Evolutionary conservation across 1,284 basidiomycete genomes (phyloP).

Genomic region (Tremellales sp.): DNA sequence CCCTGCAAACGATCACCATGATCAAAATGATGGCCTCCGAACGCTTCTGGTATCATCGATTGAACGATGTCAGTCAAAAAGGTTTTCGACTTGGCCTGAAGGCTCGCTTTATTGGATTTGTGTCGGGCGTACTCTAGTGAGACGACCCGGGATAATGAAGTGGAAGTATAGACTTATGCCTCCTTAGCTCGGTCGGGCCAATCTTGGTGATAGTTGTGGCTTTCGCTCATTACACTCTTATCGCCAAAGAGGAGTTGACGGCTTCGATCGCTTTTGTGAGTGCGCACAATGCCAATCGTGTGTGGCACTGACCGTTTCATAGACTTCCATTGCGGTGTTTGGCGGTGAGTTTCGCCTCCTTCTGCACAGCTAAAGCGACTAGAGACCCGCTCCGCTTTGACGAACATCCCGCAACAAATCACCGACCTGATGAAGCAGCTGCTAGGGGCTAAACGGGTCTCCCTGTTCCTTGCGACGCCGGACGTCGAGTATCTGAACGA

Average conservation of each 20-base stretch:
- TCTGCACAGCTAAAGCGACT: constrained; percentile 18
- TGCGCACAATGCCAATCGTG: constrained; percentile 1
- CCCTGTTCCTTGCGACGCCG: constrained; percentile 14
- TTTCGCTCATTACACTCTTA: constrained; percentile 59
- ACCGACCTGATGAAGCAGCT: constrained; percentile 23
- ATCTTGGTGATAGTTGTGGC: constrained; percentile 39
- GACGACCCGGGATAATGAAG: no score
- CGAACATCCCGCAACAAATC: constrained; percentile 16
- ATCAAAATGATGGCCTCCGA: constrained; percentile 95
- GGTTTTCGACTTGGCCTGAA: constrained; percentile 69
- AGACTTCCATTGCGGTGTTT: constrained; percentile 66
- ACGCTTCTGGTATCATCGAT: constrained; percentile 73
- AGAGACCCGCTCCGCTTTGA: constrained; percentile 12
- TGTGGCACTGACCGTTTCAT: background rate
- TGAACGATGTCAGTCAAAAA: constrained; percentile 65
- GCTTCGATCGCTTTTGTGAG: constrained; percentile 70
- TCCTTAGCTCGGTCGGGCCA: constrained; percentile 36
- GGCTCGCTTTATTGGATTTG: constrained; percentile 13
- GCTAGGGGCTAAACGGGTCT: constrained; percentile 26
- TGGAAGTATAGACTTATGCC: no score
- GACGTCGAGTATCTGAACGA: constrained; percentile 46
- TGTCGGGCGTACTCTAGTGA: constrained; percentile 26
- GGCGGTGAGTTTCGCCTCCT: constrained; percentile 36
- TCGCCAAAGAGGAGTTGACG: constrained; percentile 59
- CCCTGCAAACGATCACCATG: constrained; percentile 84